A percentile compares a stretch with the other conserved stretches of the same genome.
These are phyloP conservation scores for Aphanomyces stellatus DNA, from an alignment of 352 stramenopile genomes.

Conservation along the genomic window DNA sequence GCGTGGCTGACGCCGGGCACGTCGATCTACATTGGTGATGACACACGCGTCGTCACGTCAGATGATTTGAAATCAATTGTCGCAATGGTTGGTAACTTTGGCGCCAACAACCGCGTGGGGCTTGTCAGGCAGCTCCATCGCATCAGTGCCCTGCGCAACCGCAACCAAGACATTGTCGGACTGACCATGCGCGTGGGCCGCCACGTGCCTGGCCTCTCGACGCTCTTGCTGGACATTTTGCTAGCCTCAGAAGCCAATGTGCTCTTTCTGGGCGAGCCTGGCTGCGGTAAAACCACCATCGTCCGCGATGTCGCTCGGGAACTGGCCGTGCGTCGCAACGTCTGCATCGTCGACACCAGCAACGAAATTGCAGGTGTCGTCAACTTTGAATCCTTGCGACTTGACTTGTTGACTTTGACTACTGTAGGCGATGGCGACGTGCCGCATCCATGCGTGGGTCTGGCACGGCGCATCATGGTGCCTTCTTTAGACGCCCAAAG, in stretches of 20 bases:
- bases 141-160: constrained; percentile 63
- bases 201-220: constrained; percentile 44
- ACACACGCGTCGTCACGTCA: constrained; percentile 25
- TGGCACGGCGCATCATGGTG: constrained; percentile 26
- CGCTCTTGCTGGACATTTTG: constrained; percentile 60
- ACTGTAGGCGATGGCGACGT: constrained; percentile 45
- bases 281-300: constrained; percentile 80
- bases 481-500: constrained; percentile 20
- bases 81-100: constrained; percentile 41
- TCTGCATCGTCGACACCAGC: constrained; percentile 85
- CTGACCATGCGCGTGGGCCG: constrained; percentile 71
- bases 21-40: constrained; percentile 21
- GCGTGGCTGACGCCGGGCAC: no score
- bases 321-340: constrained; percentile 58
- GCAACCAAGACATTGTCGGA: constrained; percentile 43
- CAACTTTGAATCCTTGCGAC: not conserved
- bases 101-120: constrained; percentile 64
- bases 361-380: constrained; percentile 81
- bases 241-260: constrained; percentile 38
- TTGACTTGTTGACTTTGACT: not conserved
- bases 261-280: constrained; percentile 50
- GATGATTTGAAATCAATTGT: constrained; percentile 49
- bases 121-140: constrained; percentile 69
- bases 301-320: constrained; percentile 68
- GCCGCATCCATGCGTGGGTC: constrained; percentile 49